Evolutionary conservation across 768 basidiomycete species (phyloP), one percentile per base, ranked within the genome.

Genomic region (Thelephora ganbajun): DNA sequence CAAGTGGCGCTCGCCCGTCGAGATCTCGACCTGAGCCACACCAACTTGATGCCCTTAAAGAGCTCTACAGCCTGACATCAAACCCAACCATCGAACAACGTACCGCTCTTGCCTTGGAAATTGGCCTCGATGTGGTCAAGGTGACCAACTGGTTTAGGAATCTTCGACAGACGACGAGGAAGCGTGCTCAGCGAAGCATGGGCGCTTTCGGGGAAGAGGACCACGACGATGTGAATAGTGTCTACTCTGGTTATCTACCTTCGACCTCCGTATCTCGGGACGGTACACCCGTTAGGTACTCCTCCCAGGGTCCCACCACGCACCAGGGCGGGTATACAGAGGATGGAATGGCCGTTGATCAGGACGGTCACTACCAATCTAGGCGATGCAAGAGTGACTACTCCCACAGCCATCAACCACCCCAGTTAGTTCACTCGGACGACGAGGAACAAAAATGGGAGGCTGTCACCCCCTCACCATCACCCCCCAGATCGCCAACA

Each of bases 71-170:
- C 37, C 79, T 73, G 50, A 87, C 84, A 1, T 58, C 77, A 19
- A 83, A 78, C 11, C 86, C 86, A 5, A 78, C 81, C 12, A 85
- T 88, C 51, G 85, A 89, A 61, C 80, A 88, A 61, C 81, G 86
- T 44, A 73, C 73, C 43, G 74, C 77, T 37, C 67, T 89, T 3
- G 86, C 83, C 7, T 67, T 73, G 19, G 80, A 87, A 64, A 76
- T 87, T 50, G 85, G 83, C 65, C 87, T 89, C 85, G 85, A 89
- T 63, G 62, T 88, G 48, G 80, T 79, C 53, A 86, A 85, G 63
- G 84, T 89, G 46, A 86, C 85, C 14, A 89, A 89, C 60, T 89
- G 85, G 85, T 88, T 88, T 70, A 72, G 85, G 33, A 89, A 89
- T 58, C 70, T 88, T 49, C 75, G 85, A 34, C 85, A 89, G 64